Base-by-base conservation (phyloP, 2,329 filamentous ascomycete genomes). In the Calonectria honghensis region DNA sequence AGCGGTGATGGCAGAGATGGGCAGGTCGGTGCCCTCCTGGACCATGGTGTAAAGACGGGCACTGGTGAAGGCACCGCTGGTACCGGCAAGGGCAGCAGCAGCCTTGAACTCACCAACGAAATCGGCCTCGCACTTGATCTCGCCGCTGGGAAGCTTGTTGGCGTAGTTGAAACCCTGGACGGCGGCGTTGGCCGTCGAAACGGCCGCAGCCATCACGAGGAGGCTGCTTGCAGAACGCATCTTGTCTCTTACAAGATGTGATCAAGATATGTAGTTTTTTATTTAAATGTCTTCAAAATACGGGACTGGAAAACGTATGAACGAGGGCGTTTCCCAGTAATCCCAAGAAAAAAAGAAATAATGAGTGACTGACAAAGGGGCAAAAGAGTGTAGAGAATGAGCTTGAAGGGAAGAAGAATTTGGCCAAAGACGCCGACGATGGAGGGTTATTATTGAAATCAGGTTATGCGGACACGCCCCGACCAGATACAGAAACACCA, bases 41-140 rank as follows among this genome's bases (percentile, higher is more conserved):
- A 94, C 88, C 90, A 92, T 95, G 78, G 94, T 95, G 86, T 94
- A 96, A n/a, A 95, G 88, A 74, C 94, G 92, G 54, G 92, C 93
- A 74, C 90, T 93, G 79, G 87, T 94, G 87, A 94, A 95, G 68
- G 81, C 85, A 59, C 91, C 91, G 29, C 88, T 86, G 69, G 93
- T 92, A 57, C 93, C 93, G 29, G 88, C 87, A 20, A 96, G 91
- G 66, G 86, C 87, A 78, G 92, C 89, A 35, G 94, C 93, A 4
- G 89, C 87, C 77, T 89, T 91, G 89, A 95, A 95, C 85, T 94
- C 91, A 80, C 89, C 86, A 87, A 94, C 91, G 85, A 94, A 96
- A 82, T 94, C 92, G 16, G 88, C 79, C 81, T 94, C 90, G 68
- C 80, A 79, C 86, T 94, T 94, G 81, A 88, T 85, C 41, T 88